Evolutionary conservation across 441 rosid genomes (phyloP).

Genomic region (Adansonia gregorii): DNA sequence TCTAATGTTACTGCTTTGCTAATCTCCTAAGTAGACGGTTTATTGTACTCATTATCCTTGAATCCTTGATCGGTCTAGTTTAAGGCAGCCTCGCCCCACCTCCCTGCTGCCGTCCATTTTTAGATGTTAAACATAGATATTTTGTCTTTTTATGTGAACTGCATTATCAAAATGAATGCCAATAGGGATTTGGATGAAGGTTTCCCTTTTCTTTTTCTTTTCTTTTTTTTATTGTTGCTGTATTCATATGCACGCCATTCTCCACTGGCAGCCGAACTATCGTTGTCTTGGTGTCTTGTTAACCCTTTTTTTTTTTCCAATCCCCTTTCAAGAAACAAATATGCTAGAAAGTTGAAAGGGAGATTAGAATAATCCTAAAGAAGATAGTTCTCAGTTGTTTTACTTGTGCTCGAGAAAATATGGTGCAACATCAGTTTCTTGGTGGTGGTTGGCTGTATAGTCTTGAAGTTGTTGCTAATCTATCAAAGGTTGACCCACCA

Average conservation of each 20-base stretch:
- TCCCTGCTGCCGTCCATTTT: too few relatives aligned
- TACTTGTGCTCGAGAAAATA: constrained; percentile 12
- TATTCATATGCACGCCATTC: neutral
- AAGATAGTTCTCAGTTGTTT: constrained; percentile 6
- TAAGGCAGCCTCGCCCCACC: neutral
- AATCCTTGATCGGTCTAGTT: neutral
- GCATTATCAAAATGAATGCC: neutral
- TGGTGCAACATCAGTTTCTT: constrained; percentile 30
- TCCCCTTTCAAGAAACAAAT: constrained; percentile 6
- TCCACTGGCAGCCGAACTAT: neutral
- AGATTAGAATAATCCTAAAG: constrained; percentile 1
- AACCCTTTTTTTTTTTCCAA: neutral
- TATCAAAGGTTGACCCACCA: constrained; percentile 9
- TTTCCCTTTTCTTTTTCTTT: neutral
- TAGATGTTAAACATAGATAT: neutral
- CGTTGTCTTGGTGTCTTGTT: neutral
- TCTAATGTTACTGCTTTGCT: neutral
- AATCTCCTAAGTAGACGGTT: neutral
- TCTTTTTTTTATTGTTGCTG: neutral
- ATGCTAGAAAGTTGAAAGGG: neutral
- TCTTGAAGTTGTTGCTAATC: constrained; percentile 27
- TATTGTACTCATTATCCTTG: neutral
- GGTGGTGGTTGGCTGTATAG: constrained; percentile 33
- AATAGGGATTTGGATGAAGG: neutral
- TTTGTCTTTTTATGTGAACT: constrained; percentile 12